Conservation (phyloP, 495 filamentous ascomycete genomes). For the Aspergillus haitiensis region DNA sequence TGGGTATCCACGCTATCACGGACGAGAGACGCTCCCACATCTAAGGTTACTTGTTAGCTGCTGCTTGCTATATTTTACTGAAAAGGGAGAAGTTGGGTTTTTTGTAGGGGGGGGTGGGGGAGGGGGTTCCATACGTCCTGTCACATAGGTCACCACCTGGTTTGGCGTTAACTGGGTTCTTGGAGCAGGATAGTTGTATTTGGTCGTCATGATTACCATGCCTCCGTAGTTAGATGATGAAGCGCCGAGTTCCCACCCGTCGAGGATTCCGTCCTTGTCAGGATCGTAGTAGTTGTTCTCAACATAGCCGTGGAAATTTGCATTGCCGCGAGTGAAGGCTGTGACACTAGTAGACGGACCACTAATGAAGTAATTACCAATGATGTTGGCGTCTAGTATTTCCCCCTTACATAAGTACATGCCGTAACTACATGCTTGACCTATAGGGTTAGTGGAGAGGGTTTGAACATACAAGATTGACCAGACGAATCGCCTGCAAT, state of each 20-base stretch:
- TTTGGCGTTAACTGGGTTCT: constrained; percentile 12
- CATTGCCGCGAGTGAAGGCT: constrained; percentile 24
- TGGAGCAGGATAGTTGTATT: constrained; percentile 21
- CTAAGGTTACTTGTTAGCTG: constrained; percentile 7
- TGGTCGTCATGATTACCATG: constrained; percentile 20
- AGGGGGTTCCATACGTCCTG: constrained; percentile 8
- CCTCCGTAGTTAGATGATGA: constrained; percentile 18
- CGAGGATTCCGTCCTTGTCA: constrained; percentile 21
- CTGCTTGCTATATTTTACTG: neutral
- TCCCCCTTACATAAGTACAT: neutral
- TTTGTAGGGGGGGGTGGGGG: too few species aligned
- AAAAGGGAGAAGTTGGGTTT: neutral
- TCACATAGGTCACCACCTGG: constrained; percentile 19
- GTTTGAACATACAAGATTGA: constrained; percentile 15
- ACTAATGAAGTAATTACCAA: constrained; percentile 27
- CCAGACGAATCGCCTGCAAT: constrained; percentile 22
- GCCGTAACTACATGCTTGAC: too few species aligned
- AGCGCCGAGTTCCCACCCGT: constrained; percentile 16
- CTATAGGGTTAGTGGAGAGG: neutral
- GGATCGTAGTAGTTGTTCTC: constrained; percentile 24
- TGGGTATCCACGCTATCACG: constrained; percentile 19
- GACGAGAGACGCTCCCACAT: constrained; percentile 21
- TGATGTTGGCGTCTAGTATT: constrained; percentile 19
- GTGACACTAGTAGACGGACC: constrained; percentile 22
- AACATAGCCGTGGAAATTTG: constrained; percentile 26